phyloP scores from a whole-genome alignment of 331 rosid genomes.

The Cydonia oblonga region DNA sequence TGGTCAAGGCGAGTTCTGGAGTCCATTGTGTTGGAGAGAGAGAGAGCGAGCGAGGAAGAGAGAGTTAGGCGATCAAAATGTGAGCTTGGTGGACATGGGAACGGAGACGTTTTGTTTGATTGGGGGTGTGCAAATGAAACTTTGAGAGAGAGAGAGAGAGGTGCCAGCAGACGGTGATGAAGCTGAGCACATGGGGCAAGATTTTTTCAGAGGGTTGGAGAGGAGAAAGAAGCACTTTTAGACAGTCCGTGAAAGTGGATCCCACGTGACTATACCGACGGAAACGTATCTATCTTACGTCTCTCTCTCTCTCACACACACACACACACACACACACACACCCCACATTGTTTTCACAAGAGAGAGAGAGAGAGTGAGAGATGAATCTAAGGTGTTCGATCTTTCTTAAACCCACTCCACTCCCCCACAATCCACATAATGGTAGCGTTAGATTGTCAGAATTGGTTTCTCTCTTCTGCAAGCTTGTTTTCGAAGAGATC shows the following conservation, averaged over 20 bases:
- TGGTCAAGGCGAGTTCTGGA: conserved; percentile 66
- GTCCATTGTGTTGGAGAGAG: conserved; percentile 44
- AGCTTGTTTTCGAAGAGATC: too few relatives aligned
- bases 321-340: not conserved
- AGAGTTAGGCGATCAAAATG: conserved; percentile 23
- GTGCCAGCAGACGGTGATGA: conserved; percentile 38
- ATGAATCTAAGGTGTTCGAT: not conserved
- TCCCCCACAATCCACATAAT: not conserved
- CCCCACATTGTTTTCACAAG: not conserved
- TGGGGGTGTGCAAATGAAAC: conserved; percentile 29
- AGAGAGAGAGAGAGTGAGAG: not conserved
- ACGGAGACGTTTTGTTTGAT: not conserved
- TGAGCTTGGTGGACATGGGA: conserved; percentile 1
- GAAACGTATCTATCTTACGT: not conserved
- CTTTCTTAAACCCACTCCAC: not conserved
- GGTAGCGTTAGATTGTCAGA: not conserved
- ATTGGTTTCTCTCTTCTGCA: too few relatives aligned
- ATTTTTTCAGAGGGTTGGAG: not conserved
- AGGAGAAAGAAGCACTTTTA: conserved; percentile 7
- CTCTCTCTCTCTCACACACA: not conserved
- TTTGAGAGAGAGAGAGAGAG: conserved; percentile 14
- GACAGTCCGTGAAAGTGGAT: conserved; percentile 40
- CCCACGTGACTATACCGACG: conserved; percentile 41
- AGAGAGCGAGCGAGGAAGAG: not conserved
- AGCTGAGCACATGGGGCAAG: conserved; percentile 43